Base-by-base conservation (phyloP, 1,284 basidiomycete species). In the Stygiomarasmius scandens region DNA sequence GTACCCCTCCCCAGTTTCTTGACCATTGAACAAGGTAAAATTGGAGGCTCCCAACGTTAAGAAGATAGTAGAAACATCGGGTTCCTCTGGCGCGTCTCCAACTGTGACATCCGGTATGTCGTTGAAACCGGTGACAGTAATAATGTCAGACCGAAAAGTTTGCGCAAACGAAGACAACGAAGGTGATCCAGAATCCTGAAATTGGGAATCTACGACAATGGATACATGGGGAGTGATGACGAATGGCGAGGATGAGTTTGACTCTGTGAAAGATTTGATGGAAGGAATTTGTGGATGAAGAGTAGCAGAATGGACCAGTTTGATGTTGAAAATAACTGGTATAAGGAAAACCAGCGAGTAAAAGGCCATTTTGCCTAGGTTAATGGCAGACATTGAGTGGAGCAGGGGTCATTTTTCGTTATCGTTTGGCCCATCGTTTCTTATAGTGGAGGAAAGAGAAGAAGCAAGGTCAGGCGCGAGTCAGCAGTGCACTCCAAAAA, bases 1-100 rank as follows among this genome's bases (percentile, higher is more conserved):
- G 49, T 75, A 75, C 3, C 67, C 74, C 52, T 76, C 74, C 0
- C 46, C 64, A 2, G 73, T 75, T 5, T 65, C 29, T 19, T 34
- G 9, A 5, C 74, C 74, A 34, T 67, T 71, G 61, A 68, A 69
- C 36, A 69, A 61, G 0, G 59, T 65, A 55, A 71, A 44, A 38
- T 22, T 57, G 1, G 68, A 61, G 9, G 68, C 66, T 3, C 54
- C 54, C 27, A 74, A 63, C 34, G 55, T 57, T n/a, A 57, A 48
- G 45, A 57, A 57, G 27, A 57, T 43, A 22, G 55, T 57, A 2
- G 55, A 24, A 38, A n/a, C 19, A 48, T n/a, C 38, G 14, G 32
- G 23, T 43, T 6, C 65, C 36, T 23, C 22, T 2, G 23, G 56
- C 16, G 47, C 25, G 8, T 38, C 54, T 14, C 51, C 58, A 24